Conservation (phyloP, 352 stramenopile species). For the Thalassiosira ordinaria region DNA sequence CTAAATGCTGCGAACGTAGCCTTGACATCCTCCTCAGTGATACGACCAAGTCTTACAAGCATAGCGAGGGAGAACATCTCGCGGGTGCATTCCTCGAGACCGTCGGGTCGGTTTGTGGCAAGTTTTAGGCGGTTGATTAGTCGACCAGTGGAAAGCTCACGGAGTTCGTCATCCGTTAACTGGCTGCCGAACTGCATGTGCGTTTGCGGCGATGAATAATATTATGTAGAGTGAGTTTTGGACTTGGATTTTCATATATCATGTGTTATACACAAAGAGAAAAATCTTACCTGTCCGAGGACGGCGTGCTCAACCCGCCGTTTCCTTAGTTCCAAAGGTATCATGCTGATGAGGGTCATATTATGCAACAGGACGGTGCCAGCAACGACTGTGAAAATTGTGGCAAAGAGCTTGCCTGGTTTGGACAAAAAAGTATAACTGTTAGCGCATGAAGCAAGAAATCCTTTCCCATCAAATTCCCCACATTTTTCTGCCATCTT, state of each 20-base stretch:
- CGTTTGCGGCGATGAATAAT: not conserved
- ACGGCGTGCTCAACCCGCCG: conserved; percentile 79
- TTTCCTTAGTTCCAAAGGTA: conserved; percentile 84
- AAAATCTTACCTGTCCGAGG: conserved; percentile 59
- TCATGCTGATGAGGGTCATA: conserved; percentile 87
- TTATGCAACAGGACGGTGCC: conserved; percentile 84
- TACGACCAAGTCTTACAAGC: conserved; percentile 82
- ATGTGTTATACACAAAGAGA: too few species aligned
- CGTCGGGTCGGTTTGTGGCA: conserved; percentile 65
- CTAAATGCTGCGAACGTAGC: conserved; percentile 82
- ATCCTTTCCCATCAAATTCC: too few species aligned
- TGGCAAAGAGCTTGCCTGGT: conserved; percentile 73
- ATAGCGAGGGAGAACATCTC: conserved; percentile 87
- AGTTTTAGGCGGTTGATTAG: conserved; percentile 80
- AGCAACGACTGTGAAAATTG: conserved; percentile 71
- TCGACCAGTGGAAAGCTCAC: conserved; percentile 81
- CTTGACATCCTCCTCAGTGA: conserved; percentile 83
- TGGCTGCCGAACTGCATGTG: conserved; percentile 75
- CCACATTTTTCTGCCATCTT: too few species aligned
- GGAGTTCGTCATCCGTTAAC: conserved; percentile 78
- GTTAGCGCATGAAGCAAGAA: too few species aligned
- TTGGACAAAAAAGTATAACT: not conserved
- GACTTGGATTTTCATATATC: too few species aligned
- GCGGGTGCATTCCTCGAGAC: conserved; percentile 83
- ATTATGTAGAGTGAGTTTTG: too few species aligned